Percentiles rank a stretch among this genome's conserved stretches.
Conservation (phyloP, 768 basidiomycete species). For the Mycena chlorophos region DNA sequence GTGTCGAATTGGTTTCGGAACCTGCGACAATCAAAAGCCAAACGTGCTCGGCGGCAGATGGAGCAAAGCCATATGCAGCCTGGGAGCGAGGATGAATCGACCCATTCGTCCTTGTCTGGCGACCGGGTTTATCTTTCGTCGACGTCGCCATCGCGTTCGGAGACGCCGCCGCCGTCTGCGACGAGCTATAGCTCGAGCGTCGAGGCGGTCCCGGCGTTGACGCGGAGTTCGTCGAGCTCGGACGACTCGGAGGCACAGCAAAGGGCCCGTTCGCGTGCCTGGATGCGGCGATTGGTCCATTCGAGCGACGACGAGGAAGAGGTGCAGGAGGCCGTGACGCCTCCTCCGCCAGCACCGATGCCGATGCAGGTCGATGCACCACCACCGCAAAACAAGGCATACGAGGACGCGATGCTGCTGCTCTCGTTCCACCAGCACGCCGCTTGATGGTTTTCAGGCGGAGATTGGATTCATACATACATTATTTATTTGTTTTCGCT, state of each 20-base stretch:
- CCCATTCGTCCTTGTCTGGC: conserved; percentile 16
- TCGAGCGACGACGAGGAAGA: conserved; percentile 24
- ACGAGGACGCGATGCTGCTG: conserved; percentile 74
- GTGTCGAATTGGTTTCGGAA: conserved; percentile 91
- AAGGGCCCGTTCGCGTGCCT: neutral
- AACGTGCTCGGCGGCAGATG: conserved; percentile 48
- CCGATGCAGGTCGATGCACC: conserved; percentile 24
- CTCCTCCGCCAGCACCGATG: conserved; percentile 10
- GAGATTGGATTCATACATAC: conserved; percentile 35
- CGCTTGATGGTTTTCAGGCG: too few species aligned
- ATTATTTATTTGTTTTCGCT: neutral
- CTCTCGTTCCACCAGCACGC: conserved; percentile 70
- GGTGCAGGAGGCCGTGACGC: conserved; percentile 19
- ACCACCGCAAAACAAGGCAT: conserved; percentile 55
- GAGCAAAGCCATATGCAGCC: neutral
- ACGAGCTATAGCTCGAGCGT: conserved; percentile 10
- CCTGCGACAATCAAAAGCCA: conserved; percentile 77
- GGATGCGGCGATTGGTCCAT: neutral
- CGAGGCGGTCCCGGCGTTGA: neutral
- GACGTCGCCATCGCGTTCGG: conserved; percentile 16
- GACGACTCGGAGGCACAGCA: neutral
- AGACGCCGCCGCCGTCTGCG: conserved; percentile 9
- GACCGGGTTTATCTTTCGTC: conserved; percentile 19
- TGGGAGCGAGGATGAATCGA: conserved; percentile 44
- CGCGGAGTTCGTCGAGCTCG: neutral